These are phyloP conservation scores for Psidium guajava DNA, from an alignment of 345 rosid genomes.

Conservation along the genomic window DNA sequence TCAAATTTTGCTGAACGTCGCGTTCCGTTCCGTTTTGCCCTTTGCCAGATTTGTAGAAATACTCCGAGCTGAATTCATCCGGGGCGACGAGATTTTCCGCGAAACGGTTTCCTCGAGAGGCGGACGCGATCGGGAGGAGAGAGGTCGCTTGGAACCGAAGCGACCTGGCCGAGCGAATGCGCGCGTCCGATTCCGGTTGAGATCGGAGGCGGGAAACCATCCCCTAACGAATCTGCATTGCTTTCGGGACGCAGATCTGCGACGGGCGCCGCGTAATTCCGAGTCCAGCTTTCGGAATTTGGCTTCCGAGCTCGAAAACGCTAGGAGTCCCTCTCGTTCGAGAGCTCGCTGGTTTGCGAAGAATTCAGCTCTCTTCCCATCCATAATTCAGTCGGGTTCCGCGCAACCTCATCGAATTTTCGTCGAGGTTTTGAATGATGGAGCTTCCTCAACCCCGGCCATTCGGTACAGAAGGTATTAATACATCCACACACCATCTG, in stretches of 20 bases:
- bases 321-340: background rate
- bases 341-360: background rate
- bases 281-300: background rate
- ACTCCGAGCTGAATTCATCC: conserved; percentile 16
- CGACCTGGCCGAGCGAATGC: background rate
- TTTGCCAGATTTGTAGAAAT: background rate
- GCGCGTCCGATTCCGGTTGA: background rate
- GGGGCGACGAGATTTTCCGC: background rate
- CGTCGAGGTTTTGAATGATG: conserved; percentile 17
- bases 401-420: background rate
- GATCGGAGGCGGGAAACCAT: background rate
- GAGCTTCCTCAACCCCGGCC: conserved; percentile 83
- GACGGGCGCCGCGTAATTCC: background rate
- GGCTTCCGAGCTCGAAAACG: background rate
- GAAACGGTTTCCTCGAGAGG: background rate
- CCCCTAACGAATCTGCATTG: background rate
- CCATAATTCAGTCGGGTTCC: conserved; percentile 4
- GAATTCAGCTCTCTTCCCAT: background rate
- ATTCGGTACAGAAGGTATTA: conserved; percentile 57
- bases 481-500: background rate
- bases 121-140: background rate
- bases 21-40: background rate
- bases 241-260: conserved; percentile 1
- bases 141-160: background rate
- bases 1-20: background rate